Conservation (phyloP, 176 grass and related monocot genomes). For the Poa annua region DNA sequence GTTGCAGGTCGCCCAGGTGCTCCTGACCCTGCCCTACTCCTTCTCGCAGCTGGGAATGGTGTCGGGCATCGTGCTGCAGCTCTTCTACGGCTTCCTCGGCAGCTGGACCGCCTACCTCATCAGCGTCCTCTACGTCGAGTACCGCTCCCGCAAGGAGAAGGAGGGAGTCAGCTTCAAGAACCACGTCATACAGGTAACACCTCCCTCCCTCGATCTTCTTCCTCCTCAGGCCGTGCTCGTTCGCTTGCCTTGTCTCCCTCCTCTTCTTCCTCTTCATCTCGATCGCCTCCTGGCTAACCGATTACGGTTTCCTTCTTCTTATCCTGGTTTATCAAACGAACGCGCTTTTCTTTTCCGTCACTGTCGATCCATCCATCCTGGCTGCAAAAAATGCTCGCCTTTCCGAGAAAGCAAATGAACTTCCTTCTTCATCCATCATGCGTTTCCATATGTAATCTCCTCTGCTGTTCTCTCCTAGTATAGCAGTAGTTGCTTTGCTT, state of each 20-base stretch:
- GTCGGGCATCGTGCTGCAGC: constrained; percentile 65
- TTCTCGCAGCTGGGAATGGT: constrained; percentile 81
- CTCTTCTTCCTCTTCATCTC: not conserved
- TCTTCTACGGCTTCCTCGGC: constrained; percentile 73
- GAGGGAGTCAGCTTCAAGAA: constrained; percentile 70
- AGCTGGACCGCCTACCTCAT: constrained; percentile 85
- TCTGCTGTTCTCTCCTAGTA: not conserved
- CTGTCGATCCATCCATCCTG: constrained; percentile 32
- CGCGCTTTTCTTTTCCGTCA: constrained; percentile 37
- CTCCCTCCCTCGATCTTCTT: no score
- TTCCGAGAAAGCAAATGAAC: constrained; percentile 12
- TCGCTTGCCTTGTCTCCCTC: not conserved
- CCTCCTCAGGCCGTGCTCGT: not conserved
- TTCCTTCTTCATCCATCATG: not conserved
- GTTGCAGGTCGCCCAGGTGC: constrained; percentile 74
- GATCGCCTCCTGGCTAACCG: constrained; percentile 11
- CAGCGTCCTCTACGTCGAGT: constrained; percentile 84
- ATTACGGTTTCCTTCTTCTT: constrained; percentile 39
- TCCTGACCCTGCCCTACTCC: constrained; percentile 72
- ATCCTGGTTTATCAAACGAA: not conserved
- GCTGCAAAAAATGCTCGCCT: constrained; percentile 45
- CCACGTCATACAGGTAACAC: constrained; percentile 68
- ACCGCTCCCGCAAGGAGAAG: constrained; percentile 76
- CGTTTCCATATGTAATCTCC: not conserved
- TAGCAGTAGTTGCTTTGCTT: constrained; percentile 13